phyloP scores from a whole-genome alignment of 2,329 filamentous ascomycete genomes.

The Metarhizium sp. region DNA sequence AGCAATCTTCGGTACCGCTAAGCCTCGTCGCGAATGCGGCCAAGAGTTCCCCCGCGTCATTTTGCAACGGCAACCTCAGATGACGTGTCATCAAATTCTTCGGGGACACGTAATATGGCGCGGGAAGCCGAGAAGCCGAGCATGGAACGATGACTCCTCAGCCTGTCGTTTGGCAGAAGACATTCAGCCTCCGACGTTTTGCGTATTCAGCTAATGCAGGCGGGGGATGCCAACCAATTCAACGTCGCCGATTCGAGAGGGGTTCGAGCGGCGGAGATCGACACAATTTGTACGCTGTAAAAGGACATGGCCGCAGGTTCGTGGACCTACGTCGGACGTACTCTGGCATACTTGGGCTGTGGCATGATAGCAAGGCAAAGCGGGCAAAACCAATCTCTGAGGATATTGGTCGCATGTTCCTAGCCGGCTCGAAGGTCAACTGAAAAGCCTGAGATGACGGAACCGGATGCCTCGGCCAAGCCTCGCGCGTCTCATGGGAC shows the following conservation, averaged over 20 bases:
- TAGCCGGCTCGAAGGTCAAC: neutral
- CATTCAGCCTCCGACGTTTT: neutral
- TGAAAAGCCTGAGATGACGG: neutral
- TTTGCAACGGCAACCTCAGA: neutral
- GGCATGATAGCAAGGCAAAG: neutral
- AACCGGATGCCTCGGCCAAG: neutral
- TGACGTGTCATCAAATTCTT: neutral
- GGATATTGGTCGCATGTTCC: neutral
- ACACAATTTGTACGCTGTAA: neutral
- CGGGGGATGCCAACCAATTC: neutral
- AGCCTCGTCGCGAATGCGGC: neutral
- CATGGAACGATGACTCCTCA: slow-evolving; percentile 1
- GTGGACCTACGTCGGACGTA: neutral
- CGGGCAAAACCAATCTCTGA: neutral
- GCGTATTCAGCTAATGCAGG: neutral
- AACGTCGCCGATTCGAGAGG: neutral
- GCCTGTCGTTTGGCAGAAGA: neutral
- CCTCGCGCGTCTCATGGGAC: neutral
- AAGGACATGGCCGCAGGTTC: slow-evolving; percentile 1
- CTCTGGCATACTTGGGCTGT: neutral
- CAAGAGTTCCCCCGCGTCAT: neutral
- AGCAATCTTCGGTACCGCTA: neutral
- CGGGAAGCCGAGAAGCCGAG: neutral
- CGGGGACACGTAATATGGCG: neutral
- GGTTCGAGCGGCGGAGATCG: neutral